phyloP scores from a whole-genome alignment of 495 filamentous ascomycete genomes.

The Aspergillus ostianus region DNA sequence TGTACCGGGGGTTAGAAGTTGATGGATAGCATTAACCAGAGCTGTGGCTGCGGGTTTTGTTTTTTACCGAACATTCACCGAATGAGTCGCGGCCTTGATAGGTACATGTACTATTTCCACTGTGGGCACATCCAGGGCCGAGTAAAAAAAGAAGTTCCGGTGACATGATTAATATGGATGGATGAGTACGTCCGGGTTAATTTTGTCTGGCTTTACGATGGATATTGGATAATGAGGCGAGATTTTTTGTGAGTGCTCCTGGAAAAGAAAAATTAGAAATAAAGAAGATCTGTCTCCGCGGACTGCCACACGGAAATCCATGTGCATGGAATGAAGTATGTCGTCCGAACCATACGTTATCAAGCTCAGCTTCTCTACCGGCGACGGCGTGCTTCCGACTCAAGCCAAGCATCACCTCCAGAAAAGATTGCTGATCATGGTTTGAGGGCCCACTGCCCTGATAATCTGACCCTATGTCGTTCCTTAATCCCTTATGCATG shows the following conservation, averaged over 20 bases:
- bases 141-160: background rate
- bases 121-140: background rate
- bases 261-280: too few relatives aligned
- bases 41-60: background rate
- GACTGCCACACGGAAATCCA: background rate
- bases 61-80: slow-evolving; percentile 12
- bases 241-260: too few relatives aligned
- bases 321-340: background rate
- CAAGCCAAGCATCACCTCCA: slow-evolving; percentile 4
- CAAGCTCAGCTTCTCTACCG: background rate
- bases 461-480: slow-evolving; percentile 3
- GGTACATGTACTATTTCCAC: too few relatives aligned
- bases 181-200: background rate
- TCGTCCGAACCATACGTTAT: background rate
- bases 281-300: too few relatives aligned
- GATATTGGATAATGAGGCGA: too few relatives aligned
- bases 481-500: background rate
- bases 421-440: slow-evolving; percentile 9
- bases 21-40: background rate
- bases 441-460: background rate
- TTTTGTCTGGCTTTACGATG: background rate
- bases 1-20: slow-evolving; percentile 13
- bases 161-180: background rate
- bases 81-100: background rate
- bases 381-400: slow-evolving; percentile 1